Conservation (phyloP, 495 filamentous ascomycete genomes). For the Gamarada debralockiae region DNA sequence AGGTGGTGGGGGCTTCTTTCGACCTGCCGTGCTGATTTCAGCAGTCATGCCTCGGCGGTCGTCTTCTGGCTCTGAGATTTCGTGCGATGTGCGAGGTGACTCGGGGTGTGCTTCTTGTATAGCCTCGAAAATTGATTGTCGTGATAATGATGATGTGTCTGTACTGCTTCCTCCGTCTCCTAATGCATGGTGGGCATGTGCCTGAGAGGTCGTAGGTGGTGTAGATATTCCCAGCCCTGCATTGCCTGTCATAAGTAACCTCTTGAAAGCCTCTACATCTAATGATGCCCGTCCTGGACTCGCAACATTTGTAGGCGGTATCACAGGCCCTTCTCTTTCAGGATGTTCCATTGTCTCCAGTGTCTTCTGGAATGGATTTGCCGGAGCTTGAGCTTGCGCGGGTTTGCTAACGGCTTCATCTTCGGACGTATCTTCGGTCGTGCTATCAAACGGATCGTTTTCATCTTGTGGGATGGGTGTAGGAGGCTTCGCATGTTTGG, state of each 20-base stretch:
- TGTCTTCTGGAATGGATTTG: constrained; percentile 49
- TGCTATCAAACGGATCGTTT: constrained; percentile 22
- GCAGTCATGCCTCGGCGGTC: constrained; percentile 6
- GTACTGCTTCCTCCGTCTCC: constrained; percentile 26
- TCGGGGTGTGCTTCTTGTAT: constrained; percentile 24
- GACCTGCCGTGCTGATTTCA: constrained; percentile 4
- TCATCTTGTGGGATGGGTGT: constrained; percentile 21
- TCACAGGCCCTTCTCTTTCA: constrained; percentile 21
- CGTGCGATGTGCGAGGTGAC: constrained; percentile 26
- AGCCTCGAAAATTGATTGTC: constrained; percentile 24
- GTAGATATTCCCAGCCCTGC: constrained; percentile 26
- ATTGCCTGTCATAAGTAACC: constrained; percentile 57
- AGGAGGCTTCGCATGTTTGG: constrained; percentile 24
- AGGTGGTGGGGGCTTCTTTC: constrained; percentile 24
- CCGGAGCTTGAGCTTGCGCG: constrained; percentile 27
- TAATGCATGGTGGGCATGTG: constrained; percentile 14
- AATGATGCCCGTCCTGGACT: constrained; percentile 37
- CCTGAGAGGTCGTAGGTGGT: constrained; percentile 1
- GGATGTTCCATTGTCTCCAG: constrained; percentile 38
- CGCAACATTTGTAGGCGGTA: constrained; percentile 12
- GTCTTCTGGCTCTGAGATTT: constrained; percentile 25
- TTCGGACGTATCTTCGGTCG: constrained; percentile 16
- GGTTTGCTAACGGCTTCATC: constrained; percentile 7
- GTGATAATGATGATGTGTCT: constrained; percentile 27
- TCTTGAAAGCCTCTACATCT: constrained; percentile 60